These are phyloP conservation scores for Neofusicoccum laricinum DNA, from an alignment of 2,329 filamentous ascomycete species.

Conservation along the genomic window DNA sequence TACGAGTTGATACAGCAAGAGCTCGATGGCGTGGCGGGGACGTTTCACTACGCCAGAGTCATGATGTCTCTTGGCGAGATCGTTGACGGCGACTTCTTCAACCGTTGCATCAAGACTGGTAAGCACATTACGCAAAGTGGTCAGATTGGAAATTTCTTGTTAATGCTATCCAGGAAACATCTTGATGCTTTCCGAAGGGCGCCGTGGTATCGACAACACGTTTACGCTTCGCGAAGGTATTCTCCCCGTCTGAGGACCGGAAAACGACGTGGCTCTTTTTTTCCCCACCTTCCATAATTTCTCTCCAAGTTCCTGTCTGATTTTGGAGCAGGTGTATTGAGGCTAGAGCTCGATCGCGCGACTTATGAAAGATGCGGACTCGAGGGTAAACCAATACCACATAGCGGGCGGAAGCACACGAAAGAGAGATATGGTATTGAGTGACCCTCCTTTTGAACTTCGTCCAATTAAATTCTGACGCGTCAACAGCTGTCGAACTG, in stretches of 20 bases:
- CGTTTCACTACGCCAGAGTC: constrained; percentile 61
- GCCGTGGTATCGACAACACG: constrained; percentile 65
- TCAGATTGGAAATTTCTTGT: neutral
- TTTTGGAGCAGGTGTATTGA: constrained; percentile 58
- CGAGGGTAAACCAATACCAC: constrained; percentile 63
- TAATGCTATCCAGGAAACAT: constrained; percentile 61
- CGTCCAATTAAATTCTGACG: neutral
- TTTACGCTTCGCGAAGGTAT: constrained; percentile 69
- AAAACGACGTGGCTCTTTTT: no score
- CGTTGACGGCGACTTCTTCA: constrained; percentile 73
- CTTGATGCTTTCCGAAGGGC: constrained; percentile 79
- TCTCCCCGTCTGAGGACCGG: neutral
- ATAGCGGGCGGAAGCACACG: constrained; percentile 58
- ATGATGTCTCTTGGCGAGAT: constrained; percentile 71
- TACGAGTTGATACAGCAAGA: constrained; percentile 55
- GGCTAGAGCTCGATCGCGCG: constrained; percentile 75
- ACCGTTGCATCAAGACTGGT: constrained; percentile 80
- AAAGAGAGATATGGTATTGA: constrained; percentile 71
- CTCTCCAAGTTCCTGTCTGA: neutral
- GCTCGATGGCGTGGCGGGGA: constrained; percentile 42
- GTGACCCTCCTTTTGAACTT: neutral
- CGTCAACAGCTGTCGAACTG: constrained; percentile 65
- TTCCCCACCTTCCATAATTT: neutral
- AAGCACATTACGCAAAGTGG: constrained; percentile 19
- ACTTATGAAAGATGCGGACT: constrained; percentile 81